A percentile compares a stretch with the other conserved stretches of the same genome.
These are phyloP conservation scores for Cladosporium sp. DNA, from an alignment of 2,329 filamentous ascomycete genomes.

Conservation along the genomic window DNA sequence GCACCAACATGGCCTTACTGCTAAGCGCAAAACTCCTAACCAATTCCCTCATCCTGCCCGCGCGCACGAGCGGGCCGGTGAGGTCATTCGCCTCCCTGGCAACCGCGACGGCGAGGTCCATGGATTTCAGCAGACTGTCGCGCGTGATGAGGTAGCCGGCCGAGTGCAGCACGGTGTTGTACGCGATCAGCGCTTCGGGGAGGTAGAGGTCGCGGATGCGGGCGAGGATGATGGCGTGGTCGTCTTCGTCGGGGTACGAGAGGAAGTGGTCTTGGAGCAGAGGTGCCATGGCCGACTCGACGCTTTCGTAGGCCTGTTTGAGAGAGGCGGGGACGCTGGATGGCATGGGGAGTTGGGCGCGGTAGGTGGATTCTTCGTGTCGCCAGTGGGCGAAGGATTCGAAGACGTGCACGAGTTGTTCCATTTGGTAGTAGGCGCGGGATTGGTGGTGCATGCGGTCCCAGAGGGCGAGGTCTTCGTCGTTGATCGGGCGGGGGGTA, in stretches of 20 bases:
- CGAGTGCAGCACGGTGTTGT: constrained; percentile 75
- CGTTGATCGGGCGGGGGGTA: constrained; percentile 3
- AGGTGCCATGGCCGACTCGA: constrained; percentile 35
- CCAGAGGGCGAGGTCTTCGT: constrained; percentile 19
- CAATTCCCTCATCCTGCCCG: constrained; percentile 42
- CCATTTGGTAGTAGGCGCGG: constrained; percentile 40
- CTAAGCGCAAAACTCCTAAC: constrained; percentile 64
- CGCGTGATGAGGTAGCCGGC: constrained; percentile 70
- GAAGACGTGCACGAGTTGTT: constrained; percentile 40
- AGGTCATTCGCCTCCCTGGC: constrained; percentile 44
- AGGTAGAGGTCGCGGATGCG: constrained; percentile 73
- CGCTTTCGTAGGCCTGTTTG: constrained; percentile 37
- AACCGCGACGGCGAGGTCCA: constrained; percentile 76
- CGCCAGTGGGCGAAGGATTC: constrained; percentile 42
- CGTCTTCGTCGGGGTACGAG: constrained; percentile 28
- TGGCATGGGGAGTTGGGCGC: constrained; percentile 17
- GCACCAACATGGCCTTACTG: constrained; percentile 64
- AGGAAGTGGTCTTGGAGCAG: constrained; percentile 33
- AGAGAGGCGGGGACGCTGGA: constrained; percentile 25
- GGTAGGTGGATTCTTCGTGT: constrained; percentile 37
- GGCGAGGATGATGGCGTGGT: constrained; percentile 58
- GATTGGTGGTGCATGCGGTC: constrained; percentile 25
- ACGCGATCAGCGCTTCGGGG: constrained; percentile 80
- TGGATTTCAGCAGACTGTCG: constrained; percentile 74
- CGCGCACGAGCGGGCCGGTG: constrained; percentile 35